Conservation (phyloP, 306 rosid species). For the Castanea crenata region DNA sequence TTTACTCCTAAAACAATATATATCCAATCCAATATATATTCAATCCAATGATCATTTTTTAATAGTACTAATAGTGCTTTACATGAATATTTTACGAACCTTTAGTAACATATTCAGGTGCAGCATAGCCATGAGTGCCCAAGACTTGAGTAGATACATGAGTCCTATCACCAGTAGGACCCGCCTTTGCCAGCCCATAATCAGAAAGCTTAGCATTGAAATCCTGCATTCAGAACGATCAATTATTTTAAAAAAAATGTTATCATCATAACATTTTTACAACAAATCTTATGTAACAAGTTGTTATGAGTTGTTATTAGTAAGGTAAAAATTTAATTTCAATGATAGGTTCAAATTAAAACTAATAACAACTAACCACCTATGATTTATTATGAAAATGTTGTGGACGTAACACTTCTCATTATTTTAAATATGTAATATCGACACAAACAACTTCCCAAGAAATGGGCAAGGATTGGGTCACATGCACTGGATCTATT, state of each 20-base stretch:
- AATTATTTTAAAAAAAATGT: background rate
- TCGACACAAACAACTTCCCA: background rate
- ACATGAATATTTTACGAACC: constrained; percentile 45
- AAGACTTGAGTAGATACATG: constrained; percentile 91
- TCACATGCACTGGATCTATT: no score
- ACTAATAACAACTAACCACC: no score
- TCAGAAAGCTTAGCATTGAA: constrained; percentile 87
- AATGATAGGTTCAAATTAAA: no score
- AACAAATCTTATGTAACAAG: no score
- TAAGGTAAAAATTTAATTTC: no score
- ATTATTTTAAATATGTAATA: background rate
- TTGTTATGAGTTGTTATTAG: no score
- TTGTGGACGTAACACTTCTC: fast-evolving
- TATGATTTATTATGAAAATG: no score
- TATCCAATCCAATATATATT: background rate
- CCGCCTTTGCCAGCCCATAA: constrained; percentile 93
- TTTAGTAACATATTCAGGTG: constrained; percentile 94
- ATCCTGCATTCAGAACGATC: constrained; percentile 49
- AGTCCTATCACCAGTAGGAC: constrained; percentile 94
- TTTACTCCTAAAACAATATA: background rate
- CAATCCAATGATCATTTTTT: background rate
- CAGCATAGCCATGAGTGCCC: constrained; percentile 96
- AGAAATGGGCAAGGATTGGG: background rate
- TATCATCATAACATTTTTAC: fast-evolving
- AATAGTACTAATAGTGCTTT: background rate